These are phyloP conservation scores for Coemansia sp. DNA, from an alignment of 192 early-diverging fungal genomes.

Conservation along the genomic window DNA sequence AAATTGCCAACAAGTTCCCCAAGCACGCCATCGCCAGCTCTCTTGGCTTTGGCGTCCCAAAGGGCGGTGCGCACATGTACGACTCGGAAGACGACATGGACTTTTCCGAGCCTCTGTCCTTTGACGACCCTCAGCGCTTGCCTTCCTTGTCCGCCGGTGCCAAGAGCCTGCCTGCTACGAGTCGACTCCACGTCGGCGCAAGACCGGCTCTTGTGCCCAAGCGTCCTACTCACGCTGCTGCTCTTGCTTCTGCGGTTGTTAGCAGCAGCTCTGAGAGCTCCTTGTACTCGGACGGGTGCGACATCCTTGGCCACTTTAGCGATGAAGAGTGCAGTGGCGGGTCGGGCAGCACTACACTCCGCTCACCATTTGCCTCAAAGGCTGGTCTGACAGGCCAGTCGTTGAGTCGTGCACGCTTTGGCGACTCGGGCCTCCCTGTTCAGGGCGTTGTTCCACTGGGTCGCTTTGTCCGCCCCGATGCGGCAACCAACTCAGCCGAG, in stretches of 20 bases:
- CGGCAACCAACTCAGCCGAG: constrained; percentile 30
- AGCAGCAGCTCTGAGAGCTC: constrained; percentile 22
- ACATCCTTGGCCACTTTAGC: constrained; percentile 42
- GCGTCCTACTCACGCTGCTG: constrained; percentile 8
- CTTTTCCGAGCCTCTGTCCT: constrained; percentile 35
- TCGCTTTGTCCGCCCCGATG: constrained; percentile 16
- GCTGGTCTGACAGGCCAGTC: not conserved
- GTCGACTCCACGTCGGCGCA: not conserved
- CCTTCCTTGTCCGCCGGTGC: constrained; percentile 3
- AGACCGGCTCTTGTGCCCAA: constrained; percentile 6
- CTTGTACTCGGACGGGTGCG: constrained; percentile 25
- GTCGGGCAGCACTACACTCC: not conserved
- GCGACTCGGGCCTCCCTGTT: constrained; percentile 1
- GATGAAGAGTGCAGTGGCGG: constrained; percentile 19
- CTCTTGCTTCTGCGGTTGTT: not conserved
- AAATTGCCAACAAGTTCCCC: constrained; percentile 42
- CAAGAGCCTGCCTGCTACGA: constrained; percentile 30
- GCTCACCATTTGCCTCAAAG: not conserved
- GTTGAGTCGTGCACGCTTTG: constrained; percentile 33
- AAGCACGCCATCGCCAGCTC: constrained; percentile 31
- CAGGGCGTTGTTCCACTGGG: constrained; percentile 15
- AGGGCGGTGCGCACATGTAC: constrained; percentile 10
- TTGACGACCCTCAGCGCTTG: constrained; percentile 17
- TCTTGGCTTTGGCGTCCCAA: constrained; percentile 35
- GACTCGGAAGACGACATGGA: constrained; percentile 49